Conservation (phyloP, 2,329 filamentous ascomycete species). For the Berkeleyomyces basicola region DNA sequence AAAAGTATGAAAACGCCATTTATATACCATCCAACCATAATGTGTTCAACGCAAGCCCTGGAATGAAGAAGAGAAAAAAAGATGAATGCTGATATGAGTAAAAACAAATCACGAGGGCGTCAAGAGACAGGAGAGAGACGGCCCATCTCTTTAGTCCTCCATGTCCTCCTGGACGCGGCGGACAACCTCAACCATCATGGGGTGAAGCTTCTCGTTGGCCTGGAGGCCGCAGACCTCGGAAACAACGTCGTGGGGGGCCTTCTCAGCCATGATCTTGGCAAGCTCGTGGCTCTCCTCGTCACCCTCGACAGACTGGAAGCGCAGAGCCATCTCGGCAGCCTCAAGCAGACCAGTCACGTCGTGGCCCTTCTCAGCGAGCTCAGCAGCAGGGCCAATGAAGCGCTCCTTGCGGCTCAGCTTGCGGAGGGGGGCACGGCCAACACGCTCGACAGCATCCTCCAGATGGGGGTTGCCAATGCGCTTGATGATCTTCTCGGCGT, state of each 20-base stretch:
- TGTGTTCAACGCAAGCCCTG: constrained; percentile 8
- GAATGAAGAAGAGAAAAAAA: constrained; percentile 1
- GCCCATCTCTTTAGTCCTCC: constrained; percentile 15
- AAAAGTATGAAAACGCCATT: constrained; percentile 7
- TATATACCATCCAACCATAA: constrained; percentile 5
- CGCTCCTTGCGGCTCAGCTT: constrained; percentile 93
- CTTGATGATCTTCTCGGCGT: constrained; percentile 80
- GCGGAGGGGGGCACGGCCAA: constrained; percentile 82
- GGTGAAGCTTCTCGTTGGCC: constrained; percentile 58
- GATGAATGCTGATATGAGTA: constrained; percentile 2
- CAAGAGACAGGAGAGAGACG: not conserved
- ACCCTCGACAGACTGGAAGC: constrained; percentile 84
- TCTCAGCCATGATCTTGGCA: constrained; percentile 65
- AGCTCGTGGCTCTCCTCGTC: constrained; percentile 82
- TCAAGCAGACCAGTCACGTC: constrained; percentile 58
- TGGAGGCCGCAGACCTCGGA: constrained; percentile 69
- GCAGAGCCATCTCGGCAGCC: constrained; percentile 79
- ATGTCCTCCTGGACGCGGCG: constrained; percentile 61
- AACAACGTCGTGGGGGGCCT: constrained; percentile 58
- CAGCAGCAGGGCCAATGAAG: constrained; percentile 79
- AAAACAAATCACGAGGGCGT: constrained; percentile 6
- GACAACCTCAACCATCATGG: constrained; percentile 59
- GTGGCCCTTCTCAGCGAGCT: constrained; percentile 69
- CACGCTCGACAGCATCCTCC: constrained; percentile 85
- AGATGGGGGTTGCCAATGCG: constrained; percentile 89